phyloP scores from a whole-genome alignment of 805 yeast species.

The Saturnispora diversa region DNA sequence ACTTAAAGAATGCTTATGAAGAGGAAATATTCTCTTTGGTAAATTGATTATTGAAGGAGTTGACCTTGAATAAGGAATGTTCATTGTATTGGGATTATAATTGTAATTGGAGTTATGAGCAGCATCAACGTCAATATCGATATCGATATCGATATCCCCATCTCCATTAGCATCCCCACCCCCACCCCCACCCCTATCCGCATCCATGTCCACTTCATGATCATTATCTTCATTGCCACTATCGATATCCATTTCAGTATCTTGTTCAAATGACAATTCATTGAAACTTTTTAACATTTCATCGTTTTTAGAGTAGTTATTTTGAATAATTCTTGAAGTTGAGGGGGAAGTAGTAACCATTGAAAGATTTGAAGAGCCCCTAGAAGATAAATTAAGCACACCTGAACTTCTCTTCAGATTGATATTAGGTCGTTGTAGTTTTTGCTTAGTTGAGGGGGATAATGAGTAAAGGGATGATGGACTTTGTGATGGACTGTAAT shows the following conservation, averaged over 20 bases:
- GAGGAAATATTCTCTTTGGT: slow-evolving; percentile 7
- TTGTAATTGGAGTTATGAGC: no score
- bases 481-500: slow-evolving; percentile 19
- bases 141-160: no score
- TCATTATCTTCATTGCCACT: slow-evolving; percentile 1
- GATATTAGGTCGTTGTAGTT: not conserved
- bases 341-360: slow-evolving; percentile 31
- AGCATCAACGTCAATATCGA: no score
- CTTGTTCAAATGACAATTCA: slow-evolving; percentile 23
- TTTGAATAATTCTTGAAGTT: slow-evolving; percentile 24
- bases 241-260: slow-evolving; percentile 2
- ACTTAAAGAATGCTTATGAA: slow-evolving; percentile 6
- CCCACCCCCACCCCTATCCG: no score
- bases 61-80: slow-evolving; percentile 19
- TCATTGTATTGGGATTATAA: no score
- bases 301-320: slow-evolving; percentile 16
- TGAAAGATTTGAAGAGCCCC: slow-evolving; percentile 4
- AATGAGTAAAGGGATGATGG: slow-evolving; percentile 18
- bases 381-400: slow-evolving; percentile 37
- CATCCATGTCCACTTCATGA: no score
- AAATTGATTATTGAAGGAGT: slow-evolving; percentile 17
- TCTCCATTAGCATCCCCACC: no score
- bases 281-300: slow-evolving; percentile 30
- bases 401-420: slow-evolving; percentile 38
- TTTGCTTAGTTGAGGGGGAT: slow-evolving; percentile 15